Percentiles rank a stretch among this genome's conserved stretches.
Evolutionary conservation across 2,329 filamentous ascomycete genomes (phyloP).

Genomic region (Penicillium janthinellum): DNA sequence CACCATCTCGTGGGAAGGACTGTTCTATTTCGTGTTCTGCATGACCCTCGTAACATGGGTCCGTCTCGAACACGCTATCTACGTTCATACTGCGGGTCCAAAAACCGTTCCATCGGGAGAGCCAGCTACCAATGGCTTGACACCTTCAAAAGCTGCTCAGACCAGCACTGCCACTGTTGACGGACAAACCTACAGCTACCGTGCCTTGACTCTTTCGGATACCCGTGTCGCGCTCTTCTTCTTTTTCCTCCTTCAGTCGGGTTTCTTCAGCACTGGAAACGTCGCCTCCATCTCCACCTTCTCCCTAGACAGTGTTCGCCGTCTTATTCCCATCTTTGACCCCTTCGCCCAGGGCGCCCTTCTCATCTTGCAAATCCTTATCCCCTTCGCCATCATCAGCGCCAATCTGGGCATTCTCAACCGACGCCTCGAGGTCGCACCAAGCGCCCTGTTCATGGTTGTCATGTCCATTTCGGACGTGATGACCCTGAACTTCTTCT

Average conservation of each 20-base stretch:
- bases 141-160: constrained; percentile 22
- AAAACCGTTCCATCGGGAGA: constrained; percentile 8
- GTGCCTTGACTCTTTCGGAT: constrained; percentile 78
- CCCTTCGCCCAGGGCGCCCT: constrained; percentile 89
- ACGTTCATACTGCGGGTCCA: constrained; percentile 45
- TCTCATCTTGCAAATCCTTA: constrained; percentile 83
- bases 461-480: constrained; percentile 91
- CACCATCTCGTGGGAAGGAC: constrained; percentile 93
- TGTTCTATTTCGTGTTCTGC: constrained; percentile 93
- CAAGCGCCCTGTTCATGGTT: constrained; percentile 88
- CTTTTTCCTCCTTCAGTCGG: constrained; percentile 89
- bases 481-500: constrained; percentile 95
- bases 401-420: constrained; percentile 95
- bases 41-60: constrained; percentile 85
- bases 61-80: constrained; percentile 80
- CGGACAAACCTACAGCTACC: constrained; percentile 49
- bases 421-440: constrained; percentile 76
- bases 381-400: constrained; percentile 89
- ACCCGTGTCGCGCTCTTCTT: constrained; percentile 90
- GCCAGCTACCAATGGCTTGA: constrained; percentile 26
- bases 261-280: constrained; percentile 96
- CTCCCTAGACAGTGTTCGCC: constrained; percentile 83
- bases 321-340: constrained; percentile 88
- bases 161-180: constrained; percentile 40
- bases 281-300: constrained; percentile 92